Base-by-base conservation (phyloP, 139 green algal genomes). In the Microglena sp. region DNA sequence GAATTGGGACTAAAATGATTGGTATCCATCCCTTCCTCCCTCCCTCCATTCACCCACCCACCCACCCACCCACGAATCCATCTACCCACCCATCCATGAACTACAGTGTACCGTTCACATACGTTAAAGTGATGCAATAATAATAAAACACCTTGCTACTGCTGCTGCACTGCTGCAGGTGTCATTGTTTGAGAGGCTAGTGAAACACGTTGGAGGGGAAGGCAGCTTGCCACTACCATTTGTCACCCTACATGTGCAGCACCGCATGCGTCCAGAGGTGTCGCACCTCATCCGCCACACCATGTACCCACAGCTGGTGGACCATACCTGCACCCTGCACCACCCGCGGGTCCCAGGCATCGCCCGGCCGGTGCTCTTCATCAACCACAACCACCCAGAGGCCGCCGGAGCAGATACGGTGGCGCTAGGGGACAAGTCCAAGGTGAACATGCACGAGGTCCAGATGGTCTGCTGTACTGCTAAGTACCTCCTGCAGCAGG, bases 141-240 rank as follows among this genome's bases (percentile, higher is more conserved):
- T n/a, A n/a, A n/a, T n/a, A n/a, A n/a, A n/a, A n/a, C n/a, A n/a
- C n/a, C n/a, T n/a, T n/a, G n/a, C n/a, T n/a, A n/a, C n/a, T 53
- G 35, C 59, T 54, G 3, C 69, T 93, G 56, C 71, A n/a, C n/a
- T n/a, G n/a, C 70, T 95, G 56, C 74, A 87, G 45, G 36, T 92
- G 6, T 93, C 85, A 1, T 62, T 93, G 26, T 93, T 95, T 72
- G 87, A 94, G 71, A 74, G 87, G 5, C 77, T 94, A 33, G 77
- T 86, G 33, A 26, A 67, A 31, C 2, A 33, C 2, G 68, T 68
- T 60, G n/a, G n/a, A n/a, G 27, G n/a, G n/a, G n/a, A n/a, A n/a
- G n/a, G n/a, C 29, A 33, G 78, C 24, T 26, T 2, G 1, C 18
- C 31, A 62, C 70, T 86, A 6, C 77, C 80, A 0, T 71, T 81